A percentile compares a stretch with the other conserved stretches of the same genome.
Evolutionary conservation across 225 moss, liverwort and hornwort species (phyloP).

Genomic region (Polytrichum commune): DNA sequence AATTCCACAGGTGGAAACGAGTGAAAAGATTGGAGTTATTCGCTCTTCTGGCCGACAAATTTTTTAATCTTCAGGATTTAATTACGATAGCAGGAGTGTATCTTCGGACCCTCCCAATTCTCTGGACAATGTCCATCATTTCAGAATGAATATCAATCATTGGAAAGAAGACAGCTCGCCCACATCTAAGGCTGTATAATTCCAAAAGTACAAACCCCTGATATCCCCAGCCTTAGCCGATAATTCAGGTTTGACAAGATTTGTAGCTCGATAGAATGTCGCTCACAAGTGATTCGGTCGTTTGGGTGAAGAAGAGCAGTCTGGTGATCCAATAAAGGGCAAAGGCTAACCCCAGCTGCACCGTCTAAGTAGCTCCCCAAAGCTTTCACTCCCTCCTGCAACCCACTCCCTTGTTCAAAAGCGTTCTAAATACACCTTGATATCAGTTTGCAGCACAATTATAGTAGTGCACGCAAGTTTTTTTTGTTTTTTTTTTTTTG

Average conservation of each 20-base stretch:
- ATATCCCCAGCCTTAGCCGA: not conserved
- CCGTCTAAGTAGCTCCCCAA: constrained; percentile 77
- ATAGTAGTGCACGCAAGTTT: no score
- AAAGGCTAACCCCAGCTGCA: constrained; percentile 70
- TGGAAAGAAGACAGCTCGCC: not conserved
- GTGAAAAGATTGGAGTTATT: no score
- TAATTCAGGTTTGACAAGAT: no score
- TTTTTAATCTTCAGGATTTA: not conserved
- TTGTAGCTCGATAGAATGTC: not conserved
- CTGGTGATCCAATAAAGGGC: constrained; percentile 82
- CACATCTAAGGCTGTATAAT: not conserved
- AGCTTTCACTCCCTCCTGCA: constrained; percentile 77
- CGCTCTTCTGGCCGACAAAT: no score
- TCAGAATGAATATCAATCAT: not conserved
- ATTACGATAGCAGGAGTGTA: not conserved
- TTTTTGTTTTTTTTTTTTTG: no score
- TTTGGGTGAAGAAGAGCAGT: constrained; percentile 64
- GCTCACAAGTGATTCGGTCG: constrained; percentile 77
- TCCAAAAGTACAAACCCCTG: not conserved
- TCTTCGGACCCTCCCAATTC: not conserved
- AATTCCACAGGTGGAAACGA: no score
- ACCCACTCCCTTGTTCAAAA: not conserved
- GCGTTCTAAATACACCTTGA: not conserved
- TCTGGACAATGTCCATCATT: not conserved
- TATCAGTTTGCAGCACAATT: no score